Conservation (phyloP, 495 filamentous ascomycete species). For the Trichoderma orchidacearum region DNA sequence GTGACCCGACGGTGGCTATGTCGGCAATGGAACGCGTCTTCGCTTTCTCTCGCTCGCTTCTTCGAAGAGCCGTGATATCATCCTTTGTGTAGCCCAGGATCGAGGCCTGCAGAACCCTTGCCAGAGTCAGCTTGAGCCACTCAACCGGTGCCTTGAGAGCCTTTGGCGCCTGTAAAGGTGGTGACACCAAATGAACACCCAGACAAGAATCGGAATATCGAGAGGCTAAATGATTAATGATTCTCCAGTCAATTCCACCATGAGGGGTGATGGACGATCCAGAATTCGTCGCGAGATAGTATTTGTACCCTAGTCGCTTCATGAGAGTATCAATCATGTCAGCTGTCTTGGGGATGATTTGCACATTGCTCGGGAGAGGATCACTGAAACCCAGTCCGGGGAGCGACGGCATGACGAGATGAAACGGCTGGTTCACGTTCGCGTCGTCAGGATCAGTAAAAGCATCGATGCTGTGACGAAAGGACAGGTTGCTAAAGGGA, state of each 20-base stretch:
- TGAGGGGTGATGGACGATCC: slow-evolving; percentile 20
- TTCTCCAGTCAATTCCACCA: slow-evolving; percentile 35
- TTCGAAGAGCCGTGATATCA: slow-evolving; percentile 19
- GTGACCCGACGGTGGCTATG: not conserved
- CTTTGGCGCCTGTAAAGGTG: slow-evolving; percentile 19
- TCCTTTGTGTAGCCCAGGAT: slow-evolving; percentile 24
- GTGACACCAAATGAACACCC: slow-evolving; percentile 49
- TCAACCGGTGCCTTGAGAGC: slow-evolving; percentile 15
- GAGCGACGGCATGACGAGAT: slow-evolving; percentile 56
- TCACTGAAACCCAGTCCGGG: slow-evolving; percentile 63
- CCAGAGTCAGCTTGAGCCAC: slow-evolving; percentile 30
- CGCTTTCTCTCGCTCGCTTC: not conserved
- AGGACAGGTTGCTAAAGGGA: slow-evolving; percentile 58
- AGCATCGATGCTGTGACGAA: slow-evolving; percentile 45
- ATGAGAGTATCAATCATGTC: slow-evolving; percentile 51
- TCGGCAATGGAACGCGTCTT: not conserved
- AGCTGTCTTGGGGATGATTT: slow-evolving; percentile 42
- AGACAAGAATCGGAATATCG: slow-evolving; percentile 40
- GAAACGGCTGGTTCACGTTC: slow-evolving; percentile 39
- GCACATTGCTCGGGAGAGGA: slow-evolving; percentile 40
- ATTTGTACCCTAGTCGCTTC: slow-evolving; percentile 46
- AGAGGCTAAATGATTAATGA: slow-evolving; percentile 39
- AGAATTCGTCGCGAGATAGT: slow-evolving; percentile 42
- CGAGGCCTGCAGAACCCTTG: slow-evolving; percentile 21
- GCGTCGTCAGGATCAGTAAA: slow-evolving; percentile 33